phyloP scores from a whole-genome alignment of 2,329 filamentous ascomycete species.

The Blastomyces emzantsi region DNA sequence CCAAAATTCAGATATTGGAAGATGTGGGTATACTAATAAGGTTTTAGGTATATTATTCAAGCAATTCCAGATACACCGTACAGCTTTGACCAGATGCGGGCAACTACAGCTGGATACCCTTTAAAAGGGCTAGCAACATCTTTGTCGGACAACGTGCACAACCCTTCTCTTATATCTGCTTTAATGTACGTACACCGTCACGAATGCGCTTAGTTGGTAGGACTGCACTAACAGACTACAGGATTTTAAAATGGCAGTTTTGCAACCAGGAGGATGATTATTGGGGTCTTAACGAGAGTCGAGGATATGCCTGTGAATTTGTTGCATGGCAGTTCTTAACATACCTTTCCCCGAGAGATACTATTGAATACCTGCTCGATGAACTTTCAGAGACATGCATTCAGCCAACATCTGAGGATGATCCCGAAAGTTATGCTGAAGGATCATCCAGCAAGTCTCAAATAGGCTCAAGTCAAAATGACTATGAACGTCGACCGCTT shows the following conservation, averaged over 20 bases:
- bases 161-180: slow-evolving; percentile 38
- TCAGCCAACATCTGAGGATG: not conserved
- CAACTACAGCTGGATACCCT: slow-evolving; percentile 29
- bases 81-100: slow-evolving; percentile 39
- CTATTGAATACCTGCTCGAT: slow-evolving; percentile 48
- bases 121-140: slow-evolving; percentile 32
- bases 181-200: slow-evolving; percentile 41
- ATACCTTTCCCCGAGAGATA: slow-evolving; percentile 47
- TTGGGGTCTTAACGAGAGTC: slow-evolving; percentile 47
- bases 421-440: not conserved
- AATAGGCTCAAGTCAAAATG: not conserved
- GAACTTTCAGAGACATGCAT: slow-evolving; percentile 33
- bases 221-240: slow-evolving; percentile 20
- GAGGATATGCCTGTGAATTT: slow-evolving; percentile 51
- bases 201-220: not conserved
- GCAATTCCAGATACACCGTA: slow-evolving; percentile 34
- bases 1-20: not conserved
- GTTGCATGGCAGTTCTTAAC: slow-evolving; percentile 55
- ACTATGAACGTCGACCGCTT: not conserved
- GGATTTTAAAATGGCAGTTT: slow-evolving; percentile 51
- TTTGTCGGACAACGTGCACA: slow-evolving; percentile 35
- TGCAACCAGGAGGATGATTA: slow-evolving; percentile 43
- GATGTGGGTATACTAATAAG: not conserved
- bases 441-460: not conserved
- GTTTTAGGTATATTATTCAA: slow-evolving; percentile 31